Conservation (phyloP, 2,329 filamentous ascomycete species). For the Fusarium anguioides region DNA sequence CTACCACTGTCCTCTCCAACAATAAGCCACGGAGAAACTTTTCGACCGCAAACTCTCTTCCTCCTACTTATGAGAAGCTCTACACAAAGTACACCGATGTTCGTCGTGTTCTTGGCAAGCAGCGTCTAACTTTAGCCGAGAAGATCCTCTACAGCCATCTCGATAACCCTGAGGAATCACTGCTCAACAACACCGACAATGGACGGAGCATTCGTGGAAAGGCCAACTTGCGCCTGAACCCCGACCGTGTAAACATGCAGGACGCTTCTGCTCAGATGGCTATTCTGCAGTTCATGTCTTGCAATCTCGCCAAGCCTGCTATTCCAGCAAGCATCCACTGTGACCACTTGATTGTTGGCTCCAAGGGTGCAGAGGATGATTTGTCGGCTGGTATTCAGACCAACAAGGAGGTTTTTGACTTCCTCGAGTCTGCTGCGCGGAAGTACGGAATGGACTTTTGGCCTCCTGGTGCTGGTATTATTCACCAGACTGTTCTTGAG, state of each 20-base stretch:
- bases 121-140: constrained; percentile 86
- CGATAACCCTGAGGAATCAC: constrained; percentile 87
- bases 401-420: constrained; percentile 98
- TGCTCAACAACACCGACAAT: constrained; percentile 84
- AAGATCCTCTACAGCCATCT: constrained; percentile 99
- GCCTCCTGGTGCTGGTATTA: constrained; percentile 93
- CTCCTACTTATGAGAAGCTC: constrained; percentile 85
- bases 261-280: constrained; percentile 99
- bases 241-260: constrained; percentile 98
- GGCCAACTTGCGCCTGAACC: constrained; percentile 96
- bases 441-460: constrained; percentile 96
- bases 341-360: constrained; percentile 98
- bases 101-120: constrained; percentile 73
- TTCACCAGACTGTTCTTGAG: constrained; percentile 97
- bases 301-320: constrained; percentile 86
- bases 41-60: constrained; percentile 57
- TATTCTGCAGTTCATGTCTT: constrained; percentile 97
- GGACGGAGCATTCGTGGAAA: constrained; percentile 85
- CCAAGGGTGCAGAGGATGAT: constrained; percentile 88
- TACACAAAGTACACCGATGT: constrained; percentile 82
- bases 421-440: constrained; percentile 90
- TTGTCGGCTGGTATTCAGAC: constrained; percentile 85
- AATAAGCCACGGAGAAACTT: constrained; percentile 53
- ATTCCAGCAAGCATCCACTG: constrained; percentile 98
- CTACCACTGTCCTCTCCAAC: constrained; percentile 40